Evolutionary conservation across 108 stramenopile species (phyloP), one percentile per base, ranked within the genome.

Genomic region (Discostella pseudostelligera): DNA sequence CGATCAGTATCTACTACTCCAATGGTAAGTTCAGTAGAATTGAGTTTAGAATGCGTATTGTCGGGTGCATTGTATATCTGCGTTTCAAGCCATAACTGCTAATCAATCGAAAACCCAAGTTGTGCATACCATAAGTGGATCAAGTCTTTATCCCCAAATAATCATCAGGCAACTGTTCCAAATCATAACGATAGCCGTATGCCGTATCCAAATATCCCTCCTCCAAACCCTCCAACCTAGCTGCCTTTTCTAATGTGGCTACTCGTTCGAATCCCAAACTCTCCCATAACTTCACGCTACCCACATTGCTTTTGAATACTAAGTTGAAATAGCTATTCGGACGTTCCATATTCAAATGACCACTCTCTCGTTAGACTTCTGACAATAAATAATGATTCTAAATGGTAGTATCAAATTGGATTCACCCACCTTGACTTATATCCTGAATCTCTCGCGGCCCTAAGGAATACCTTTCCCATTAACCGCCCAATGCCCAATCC

Each of bases 251-350:
- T 39, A 84, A 56, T 17, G 69, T 72, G 21, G 81, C 69, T 16
- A 82, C 81, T 29, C 84, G 56, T 37, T 84, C 50, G 60, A 84
- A 84, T 26, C 84, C 84, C 17, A 84, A 55, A 25, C 66, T 73
- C 61, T 84, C 84, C 84, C 84, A 84, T 35, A 84, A 49, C 28
- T 47, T 63, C 20, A 84, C 70, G 25, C 57, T 61, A 3, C 70
- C 71, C 19, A 44, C 40, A 54, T 84, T 84, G 48, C 79, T 80
- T 43, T 80, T 59, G 59, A 84, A 84, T 8, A 84, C 84, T 17
- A 84, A 65, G 47, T 84, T 84, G 45, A 84, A 84, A 44, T 82
- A 84, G n/a, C 69, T 56, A 25, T 8, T 48, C 16, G 21, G 7
- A 32, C 3, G 22, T 48, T 48, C 47, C 14, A 22, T 8, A 20